Percentiles rank a stretch among this genome's conserved stretches.
phyloP scores from a whole-genome alignment of 2,329 filamentous ascomycete genomes.

The Cercospora beticola region DNA sequence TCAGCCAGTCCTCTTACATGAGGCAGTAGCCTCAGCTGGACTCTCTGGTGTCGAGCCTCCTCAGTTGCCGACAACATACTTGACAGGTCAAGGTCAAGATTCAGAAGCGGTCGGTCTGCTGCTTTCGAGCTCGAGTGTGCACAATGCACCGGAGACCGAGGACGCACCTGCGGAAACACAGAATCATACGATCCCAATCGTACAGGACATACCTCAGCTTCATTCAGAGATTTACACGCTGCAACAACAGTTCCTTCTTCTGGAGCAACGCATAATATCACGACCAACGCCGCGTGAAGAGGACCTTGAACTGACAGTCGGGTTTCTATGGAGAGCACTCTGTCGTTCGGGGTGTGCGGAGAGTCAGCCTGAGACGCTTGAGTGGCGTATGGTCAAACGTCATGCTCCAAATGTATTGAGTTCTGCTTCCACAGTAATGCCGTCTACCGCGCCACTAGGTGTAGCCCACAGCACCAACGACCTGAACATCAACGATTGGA shows the following conservation, averaged over 20 bases:
- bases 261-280: neutral
- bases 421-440: constrained; percentile 2
- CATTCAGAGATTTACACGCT: neutral
- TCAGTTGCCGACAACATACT: too few species aligned
- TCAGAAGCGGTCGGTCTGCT: too few species aligned
- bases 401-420: neutral
- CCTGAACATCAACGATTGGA: too few species aligned
- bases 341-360: neutral
- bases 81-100: too few species aligned
- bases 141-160: too few species aligned
- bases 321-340: neutral
- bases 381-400: neutral
- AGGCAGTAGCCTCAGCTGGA: too few species aligned
- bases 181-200: too few species aligned
- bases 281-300: neutral
- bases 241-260: neutral
- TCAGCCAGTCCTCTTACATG: neutral
- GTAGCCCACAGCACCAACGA: too few species aligned
- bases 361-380: neutral
- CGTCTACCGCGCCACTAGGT: too few species aligned
- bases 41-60: too few species aligned
- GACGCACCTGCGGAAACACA: too few species aligned
- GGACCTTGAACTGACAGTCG: neutral
- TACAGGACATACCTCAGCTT: neutral
- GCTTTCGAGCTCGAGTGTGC: too few species aligned